Base-by-base conservation (phyloP, 306 rosid genomes). In the Albizia julibrissin region DNA sequence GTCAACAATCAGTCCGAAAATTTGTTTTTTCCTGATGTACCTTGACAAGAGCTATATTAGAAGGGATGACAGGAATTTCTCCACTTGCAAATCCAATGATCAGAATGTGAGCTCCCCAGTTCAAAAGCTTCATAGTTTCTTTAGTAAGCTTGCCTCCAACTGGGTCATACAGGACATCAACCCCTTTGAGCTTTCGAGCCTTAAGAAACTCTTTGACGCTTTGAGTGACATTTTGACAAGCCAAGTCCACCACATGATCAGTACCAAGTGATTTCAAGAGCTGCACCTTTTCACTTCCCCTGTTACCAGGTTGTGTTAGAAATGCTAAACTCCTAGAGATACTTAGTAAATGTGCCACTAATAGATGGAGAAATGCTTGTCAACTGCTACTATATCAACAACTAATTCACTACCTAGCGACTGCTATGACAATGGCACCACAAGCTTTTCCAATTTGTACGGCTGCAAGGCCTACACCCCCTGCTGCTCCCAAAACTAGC, bases 51-150 rank as follows among this genome's bases (percentile, higher is more conserved):
- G 97, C 90, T 27, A 95, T 83, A 88, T 95, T 93, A 76, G 93
- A 88, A 76, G 99, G 97, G 89, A 95, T 92, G 81, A 92, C 88
- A 77, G 99, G 99, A 79, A 92, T 40, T 59, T 95, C 98, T 80
- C 99, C 98, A 72, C 98, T 92, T 29, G 99, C 98, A 74, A 95
- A 95, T 78, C 99, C 99, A 58, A 95, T 95, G 73, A 95, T 84
- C 76, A 95, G 92, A 84, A 95, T 95, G 72, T 90, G 61, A 21
- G 98, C 97, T 22, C 98, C 95, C 99, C 99, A 95, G 77, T 87
- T 95, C 79, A 95, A 87, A 80, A 92, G 91, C 87, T 82, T 89
- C 92, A 93, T 56, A 11, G 87, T 67, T 76, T 93, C 99, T 91
- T 90, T 92, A 0, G 90, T 82, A 75, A 90, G 87, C 89, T 93